Evolutionary conservation across 768 basidiomycete species (phyloP).

Genomic region (Russula abietina): DNA sequence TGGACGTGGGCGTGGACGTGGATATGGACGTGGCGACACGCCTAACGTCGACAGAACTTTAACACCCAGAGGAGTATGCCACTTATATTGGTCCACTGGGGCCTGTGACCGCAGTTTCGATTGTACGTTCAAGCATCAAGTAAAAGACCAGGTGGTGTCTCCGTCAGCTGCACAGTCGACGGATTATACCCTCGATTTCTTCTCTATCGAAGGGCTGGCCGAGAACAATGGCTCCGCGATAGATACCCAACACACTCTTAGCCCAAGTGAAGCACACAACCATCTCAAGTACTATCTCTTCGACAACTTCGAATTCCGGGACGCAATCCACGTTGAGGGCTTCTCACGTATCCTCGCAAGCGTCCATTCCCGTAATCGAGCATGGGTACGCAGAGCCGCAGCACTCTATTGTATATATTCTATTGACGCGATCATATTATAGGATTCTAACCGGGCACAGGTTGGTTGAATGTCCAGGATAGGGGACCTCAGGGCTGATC

Average conservation of each 20-base stretch:
- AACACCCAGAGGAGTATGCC: conserved; percentile 28
- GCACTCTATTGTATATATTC: not conserved
- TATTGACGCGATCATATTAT: not conserved
- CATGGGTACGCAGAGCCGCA: conserved; percentile 25
- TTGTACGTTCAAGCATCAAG: conserved; percentile 29
- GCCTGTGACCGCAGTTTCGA: conserved; percentile 28
- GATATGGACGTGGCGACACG: conserved; percentile 14
- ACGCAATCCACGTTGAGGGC: conserved; percentile 25
- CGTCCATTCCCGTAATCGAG: conserved; percentile 25
- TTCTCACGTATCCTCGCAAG: conserved; percentile 29
- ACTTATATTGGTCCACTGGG: conserved; percentile 31
- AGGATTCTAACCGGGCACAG: conserved; percentile 30
- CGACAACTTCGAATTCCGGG: conserved; percentile 27
- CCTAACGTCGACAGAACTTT: conserved; percentile 2
- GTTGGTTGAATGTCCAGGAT: conserved; percentile 15
- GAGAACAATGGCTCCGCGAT: conserved; percentile 20
- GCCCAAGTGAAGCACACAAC: conserved; percentile 30
- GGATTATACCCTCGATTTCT: conserved; percentile 24
- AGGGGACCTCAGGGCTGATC: not conserved
- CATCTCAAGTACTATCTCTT: conserved; percentile 26
- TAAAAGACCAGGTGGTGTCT: conserved; percentile 4
- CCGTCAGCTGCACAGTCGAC: not conserved
- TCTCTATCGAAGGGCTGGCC: conserved; percentile 26
- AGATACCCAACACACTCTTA: conserved; percentile 17
- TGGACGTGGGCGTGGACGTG: conserved; percentile 3